phyloP scores from a whole-genome alignment of 495 filamentous ascomycete species.

The Aspergillus nanangensis region DNA sequence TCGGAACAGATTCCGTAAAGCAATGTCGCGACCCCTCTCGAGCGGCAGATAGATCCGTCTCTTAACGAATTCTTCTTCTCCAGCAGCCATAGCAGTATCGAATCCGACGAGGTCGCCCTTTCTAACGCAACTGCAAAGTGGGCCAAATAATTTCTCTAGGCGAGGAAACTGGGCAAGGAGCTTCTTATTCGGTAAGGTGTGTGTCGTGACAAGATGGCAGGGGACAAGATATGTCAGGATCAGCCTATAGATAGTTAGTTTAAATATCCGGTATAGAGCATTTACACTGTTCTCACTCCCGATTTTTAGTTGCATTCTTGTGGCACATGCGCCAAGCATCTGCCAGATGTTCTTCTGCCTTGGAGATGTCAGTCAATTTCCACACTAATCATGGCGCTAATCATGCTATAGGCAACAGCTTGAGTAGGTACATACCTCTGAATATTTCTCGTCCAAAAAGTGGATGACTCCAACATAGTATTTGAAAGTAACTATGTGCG shows the following conservation, averaged over 20 bases:
- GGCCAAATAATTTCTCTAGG: conserved; percentile 73
- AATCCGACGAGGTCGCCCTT: conserved; percentile 78
- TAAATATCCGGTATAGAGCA: background rate
- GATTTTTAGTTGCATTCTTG: conserved; percentile 63
- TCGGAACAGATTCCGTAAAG: conserved; percentile 80
- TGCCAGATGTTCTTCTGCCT: conserved; percentile 74
- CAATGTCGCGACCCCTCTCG: conserved; percentile 86
- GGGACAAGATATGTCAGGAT: conserved; percentile 96
- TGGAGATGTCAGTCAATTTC: no score
- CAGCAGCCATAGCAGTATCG: conserved; percentile 72
- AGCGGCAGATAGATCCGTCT: conserved; percentile 94
- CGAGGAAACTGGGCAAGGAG: conserved; percentile 72
- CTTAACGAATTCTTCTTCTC: conserved; percentile 85
- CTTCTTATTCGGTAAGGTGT: conserved; percentile 67
- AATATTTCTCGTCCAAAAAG: conserved; percentile 92
- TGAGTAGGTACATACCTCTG: conserved; percentile 48
- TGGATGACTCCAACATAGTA: conserved; percentile 88
- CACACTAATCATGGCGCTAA: no score
- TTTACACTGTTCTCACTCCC: conserved; percentile 55
- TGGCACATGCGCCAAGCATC: conserved; percentile 77
- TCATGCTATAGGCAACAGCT: no score
- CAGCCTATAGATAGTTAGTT: conserved; percentile 50
- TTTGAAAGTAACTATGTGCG: conserved; percentile 92
- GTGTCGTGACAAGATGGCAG: conserved; percentile 80
- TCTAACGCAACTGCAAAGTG: conserved; percentile 72